Conservation (phyloP, 2,329 filamentous ascomycete genomes). For the Teratosphaeria zuluensis region DNA sequence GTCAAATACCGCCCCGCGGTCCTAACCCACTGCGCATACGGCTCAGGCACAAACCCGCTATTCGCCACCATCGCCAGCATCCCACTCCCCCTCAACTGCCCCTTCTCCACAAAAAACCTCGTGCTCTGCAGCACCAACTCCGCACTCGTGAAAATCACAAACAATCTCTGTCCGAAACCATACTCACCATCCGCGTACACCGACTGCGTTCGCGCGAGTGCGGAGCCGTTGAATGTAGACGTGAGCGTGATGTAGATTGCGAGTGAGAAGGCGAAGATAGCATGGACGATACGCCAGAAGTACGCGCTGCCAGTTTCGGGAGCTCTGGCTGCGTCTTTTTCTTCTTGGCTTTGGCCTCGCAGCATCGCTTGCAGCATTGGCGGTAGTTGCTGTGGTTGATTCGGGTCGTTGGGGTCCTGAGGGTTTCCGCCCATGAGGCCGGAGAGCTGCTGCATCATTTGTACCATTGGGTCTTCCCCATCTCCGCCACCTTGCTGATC, state of each 20-base stretch:
- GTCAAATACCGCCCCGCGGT: constrained; percentile 56
- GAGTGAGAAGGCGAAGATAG: constrained; percentile 58
- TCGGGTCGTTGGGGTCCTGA: constrained; percentile 25
- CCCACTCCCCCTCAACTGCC: constrained; percentile 47
- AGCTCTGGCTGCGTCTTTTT: constrained; percentile 26
- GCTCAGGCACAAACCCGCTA: constrained; percentile 52
- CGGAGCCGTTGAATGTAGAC: constrained; percentile 55
- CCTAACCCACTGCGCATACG: constrained; percentile 52
- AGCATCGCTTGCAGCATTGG: constrained; percentile 38
- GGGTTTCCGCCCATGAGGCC: constrained; percentile 30
- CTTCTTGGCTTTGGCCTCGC: constrained; percentile 22
- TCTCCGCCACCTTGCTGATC: constrained; percentile 5
- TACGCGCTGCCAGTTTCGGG: constrained; percentile 35
- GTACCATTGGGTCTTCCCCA: constrained; percentile 53
- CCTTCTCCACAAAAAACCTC: constrained; percentile 60
- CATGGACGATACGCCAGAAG: constrained; percentile 66
- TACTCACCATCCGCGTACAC: constrained; percentile 32
- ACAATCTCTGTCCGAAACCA: constrained; percentile 47
- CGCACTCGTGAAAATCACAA: constrained; percentile 71
- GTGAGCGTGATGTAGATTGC: constrained; percentile 61
- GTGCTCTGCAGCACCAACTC: constrained; percentile 64
- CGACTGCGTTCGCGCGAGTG: constrained; percentile 41
- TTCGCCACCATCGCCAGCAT: constrained; percentile 54
- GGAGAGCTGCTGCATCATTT: constrained; percentile 69
- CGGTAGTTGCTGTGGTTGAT: constrained; percentile 34